Base-by-base conservation (phyloP, 257 asterid species). In the Salvia splendens region DNA sequence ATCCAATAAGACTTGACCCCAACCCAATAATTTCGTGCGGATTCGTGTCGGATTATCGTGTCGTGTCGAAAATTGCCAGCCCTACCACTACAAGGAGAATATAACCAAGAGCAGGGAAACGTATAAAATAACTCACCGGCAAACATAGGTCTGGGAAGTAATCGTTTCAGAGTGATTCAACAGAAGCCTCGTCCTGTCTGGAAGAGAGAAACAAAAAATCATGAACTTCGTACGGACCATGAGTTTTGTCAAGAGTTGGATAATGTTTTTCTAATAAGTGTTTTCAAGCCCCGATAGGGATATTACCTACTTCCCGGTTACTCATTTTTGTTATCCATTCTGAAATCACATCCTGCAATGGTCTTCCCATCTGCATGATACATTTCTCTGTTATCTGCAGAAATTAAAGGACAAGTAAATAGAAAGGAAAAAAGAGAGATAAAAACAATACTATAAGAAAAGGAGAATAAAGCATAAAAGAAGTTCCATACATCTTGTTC, bases 321-420 rank as follows among this genome's bases (percentile, higher is more conserved):
- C 82, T 71, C 84, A 86, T 36, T 82, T 84, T 88, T 56, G 68
- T 58, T 68, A 84, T 70, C 96, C 95, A 90, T 61, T 90, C 95
- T 20, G 87, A 80, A 72, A 93, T 75, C 76, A 93, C 95, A 73
- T 91, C 96, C 70, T 90, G 97, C 88, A 90, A 57, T 30, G 96
- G 50, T 68, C 63, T 81, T 70, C 92, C 95, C 91, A 80, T 83
- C 78, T 78, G 85, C 75, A 88, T 80, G 63, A 93, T 78, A 75
- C 96, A 89, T 76, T 73, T 88, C 75, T 84, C 97, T 10, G 99
- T 91, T 67, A 93, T 86, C 97, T 90, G 76, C 75, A 68, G 24
- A 73, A 59, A 61, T 5, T 67, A 52, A 14, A 57, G 24, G 40
- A 38, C 8, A 56, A 30, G 16, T 41, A 63, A 51, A 28, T 61